Evolutionary conservation across 2,329 filamentous ascomycete species (phyloP), one percentile per base, ranked within the genome.

Genomic region (Colletotrichum theobromicola): DNA sequence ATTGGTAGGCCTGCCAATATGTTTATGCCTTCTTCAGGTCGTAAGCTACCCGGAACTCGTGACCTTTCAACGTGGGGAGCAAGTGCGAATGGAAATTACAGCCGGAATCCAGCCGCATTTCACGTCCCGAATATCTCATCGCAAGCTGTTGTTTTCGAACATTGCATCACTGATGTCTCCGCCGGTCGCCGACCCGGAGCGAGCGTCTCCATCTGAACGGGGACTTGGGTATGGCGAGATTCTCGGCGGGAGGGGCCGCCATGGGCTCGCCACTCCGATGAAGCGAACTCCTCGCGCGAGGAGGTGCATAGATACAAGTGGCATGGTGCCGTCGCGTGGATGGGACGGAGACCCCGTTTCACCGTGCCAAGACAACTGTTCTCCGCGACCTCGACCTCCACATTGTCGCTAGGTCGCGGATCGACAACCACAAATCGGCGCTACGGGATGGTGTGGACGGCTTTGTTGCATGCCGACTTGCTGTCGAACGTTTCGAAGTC

Each of bases 181-280:
- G 10, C 55, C 30, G 55, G 37, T 37, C 37, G 32, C 32, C 55
- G 30, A 61, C n/a, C 55, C 50, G 62, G 53, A 35, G 28, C n/a
- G 28, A 67, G 21, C n/a, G 26, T n/a, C 32, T 50, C 28, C 32
- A 12, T 64, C 37, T 34, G 34, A 46, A 58, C 66, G 46, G 58
- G 66, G 64, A 21, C 24, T 21, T 46, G 8, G 21, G 21, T 16
- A 30, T 30, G 26, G 60, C 32, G 32, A 37, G 21, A 42, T 26
- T n/a, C 53, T n/a, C 21, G 24, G 71, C 60, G 71, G 71, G 67
- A 74, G 35, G 71, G 16, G 46, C 71, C 71, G 71, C 60, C 50
- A 24, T 67, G 50, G 42, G 35, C 50, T 70, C 55, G 28, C 71
- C 46, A 65, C 71, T 58, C 60, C 60, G 60, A 71, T 12, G 32